Evolutionary conservation across 1,284 basidiomycete genomes (phyloP), one percentile per base, ranked within the genome.

Genomic region (Puccinia polysora): DNA sequence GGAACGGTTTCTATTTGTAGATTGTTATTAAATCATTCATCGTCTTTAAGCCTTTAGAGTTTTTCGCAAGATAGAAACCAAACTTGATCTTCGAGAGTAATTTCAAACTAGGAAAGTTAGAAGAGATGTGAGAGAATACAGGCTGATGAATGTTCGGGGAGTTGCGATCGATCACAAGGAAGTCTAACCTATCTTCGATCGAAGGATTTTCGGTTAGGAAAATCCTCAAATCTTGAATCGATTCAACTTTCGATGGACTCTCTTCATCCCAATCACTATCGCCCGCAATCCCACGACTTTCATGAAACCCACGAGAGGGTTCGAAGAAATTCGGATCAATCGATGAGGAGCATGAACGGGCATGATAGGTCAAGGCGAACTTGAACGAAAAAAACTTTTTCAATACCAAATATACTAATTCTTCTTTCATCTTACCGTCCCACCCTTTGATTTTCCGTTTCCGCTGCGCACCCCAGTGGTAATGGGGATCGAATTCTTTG

Each of bases 341-440:
- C 6, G 18, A 4, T 1, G 20, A 20, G 32, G 14, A n/a, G 3
- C 12, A 43, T 25, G 1, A 32, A 14, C 8, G n/a, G 2, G n/a
- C 28, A 18, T 23, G 36, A 4, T 23, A 32, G 4, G 43, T 30
- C 1, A 5, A 52, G 12, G 20, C 25, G 23, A 52, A 34, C 36
- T 52, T 62, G 14, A 47, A 47, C 1, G 40, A 28, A 28, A 53
- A 38, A 14, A 71, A 71, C 20, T 60, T 47, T 55, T 63, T 47
- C 23, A 71, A 34, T 18, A 63, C 38, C 15, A 50, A 52, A 45
- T 71, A 71, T 7, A 71, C 28, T 32, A 71, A 71, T 55, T 60
- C 34, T 71, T 71, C 69, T 18, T 71, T 71, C 69, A 71, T 71
- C 20, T 71, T 52, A 12, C 69, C 69, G 43, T 53, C 59, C 69